Evolutionary conservation across 2,329 filamentous ascomycete species (phyloP), one percentile per base, ranked within the genome.

Genomic region (Zasmidium cellare): DNA sequence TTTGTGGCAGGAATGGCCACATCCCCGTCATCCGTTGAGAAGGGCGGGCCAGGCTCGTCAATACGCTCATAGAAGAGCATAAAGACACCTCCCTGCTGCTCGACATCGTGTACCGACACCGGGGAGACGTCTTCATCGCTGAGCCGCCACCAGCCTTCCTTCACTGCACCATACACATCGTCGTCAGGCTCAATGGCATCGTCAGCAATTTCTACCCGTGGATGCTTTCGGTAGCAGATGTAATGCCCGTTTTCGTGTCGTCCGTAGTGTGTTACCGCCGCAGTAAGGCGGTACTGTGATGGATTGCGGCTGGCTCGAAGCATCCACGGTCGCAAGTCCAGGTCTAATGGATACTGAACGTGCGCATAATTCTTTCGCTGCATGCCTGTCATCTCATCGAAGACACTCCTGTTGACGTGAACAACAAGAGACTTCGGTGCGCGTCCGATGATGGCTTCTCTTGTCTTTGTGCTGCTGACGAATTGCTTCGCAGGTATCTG

Each of bases 221-320:
- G 80, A 68, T 91, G 87, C 68, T 88, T 90, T 52, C 91, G 84
- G 73, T 94, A 96, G 72, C 91, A 96, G 41, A 97, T 87, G 67
- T 99, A 97, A 75, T 99, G 94, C 0, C 94, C 94, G 67, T 96
- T 96, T 61, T 97, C 92, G 72, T 97, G 94, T 28, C 89, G 83
- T 3, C 94, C 94, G 61, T 89, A 90, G 71, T 97, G 94, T 1
- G 91, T 94, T 9, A 97, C 84, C 0, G 93, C 89, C 25, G 92
- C 91, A 24, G 55, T 62, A 22, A 66, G 56, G 23, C 44, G 28
- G 35, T 62, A 65, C 9, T 56, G 46, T 11, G 58, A 46, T 25
- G 57, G 28, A n/a, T 44, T 51, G 20, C 56, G 61, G 63, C 47
- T 53, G 48, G 18, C 65, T 60, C 57, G 90, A 24, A 96, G 77